Conservation (phyloP, 495 filamentous ascomycete species). For the Neurospora tetraspora region DNA sequence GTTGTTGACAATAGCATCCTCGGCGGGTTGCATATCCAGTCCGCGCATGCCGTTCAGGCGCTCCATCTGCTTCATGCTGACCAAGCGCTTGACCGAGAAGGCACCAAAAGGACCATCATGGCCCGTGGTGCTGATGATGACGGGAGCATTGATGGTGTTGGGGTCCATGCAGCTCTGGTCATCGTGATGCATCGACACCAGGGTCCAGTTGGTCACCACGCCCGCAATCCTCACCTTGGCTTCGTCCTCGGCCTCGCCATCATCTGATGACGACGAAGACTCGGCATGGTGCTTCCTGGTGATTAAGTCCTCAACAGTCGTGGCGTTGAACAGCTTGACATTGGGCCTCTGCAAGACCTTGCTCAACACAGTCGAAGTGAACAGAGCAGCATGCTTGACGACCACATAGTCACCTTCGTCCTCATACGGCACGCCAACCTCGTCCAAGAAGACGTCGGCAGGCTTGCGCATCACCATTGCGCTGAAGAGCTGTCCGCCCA, state of each 20-base stretch:
- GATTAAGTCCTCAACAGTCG: conserved; percentile 81
- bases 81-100: conserved; percentile 76
- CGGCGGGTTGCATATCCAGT: conserved; percentile 78
- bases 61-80: conserved; percentile 69
- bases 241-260: conserved; percentile 30
- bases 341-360: conserved; percentile 76
- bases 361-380: conserved; percentile 75
- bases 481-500: conserved; percentile 84
- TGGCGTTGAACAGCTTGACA: conserved; percentile 93
- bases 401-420: conserved; percentile 81
- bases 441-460: conserved; percentile 69
- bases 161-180: conserved; percentile 93
- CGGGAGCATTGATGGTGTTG: conserved; percentile 84
- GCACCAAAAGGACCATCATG: conserved; percentile 86
- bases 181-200: conserved; percentile 74
- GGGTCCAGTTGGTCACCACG: conserved; percentile 90
- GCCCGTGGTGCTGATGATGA: conserved; percentile 79
- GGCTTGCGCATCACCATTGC: conserved; percentile 93
- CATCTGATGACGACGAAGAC: conserved; percentile 2
- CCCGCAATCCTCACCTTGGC: conserved; percentile 58
- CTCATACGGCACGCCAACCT: conserved; percentile 76
- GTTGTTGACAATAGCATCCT: conserved; percentile 84
- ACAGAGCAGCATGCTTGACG: conserved; percentile 86
- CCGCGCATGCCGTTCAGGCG: conserved; percentile 85
- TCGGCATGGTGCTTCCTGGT: conserved; percentile 42